Percentiles rank a stretch among this genome's conserved stretches.
These are phyloP conservation scores for Austroboletus festivus DNA, from an alignment of 768 basidiomycete genomes.

Conservation along the genomic window DNA sequence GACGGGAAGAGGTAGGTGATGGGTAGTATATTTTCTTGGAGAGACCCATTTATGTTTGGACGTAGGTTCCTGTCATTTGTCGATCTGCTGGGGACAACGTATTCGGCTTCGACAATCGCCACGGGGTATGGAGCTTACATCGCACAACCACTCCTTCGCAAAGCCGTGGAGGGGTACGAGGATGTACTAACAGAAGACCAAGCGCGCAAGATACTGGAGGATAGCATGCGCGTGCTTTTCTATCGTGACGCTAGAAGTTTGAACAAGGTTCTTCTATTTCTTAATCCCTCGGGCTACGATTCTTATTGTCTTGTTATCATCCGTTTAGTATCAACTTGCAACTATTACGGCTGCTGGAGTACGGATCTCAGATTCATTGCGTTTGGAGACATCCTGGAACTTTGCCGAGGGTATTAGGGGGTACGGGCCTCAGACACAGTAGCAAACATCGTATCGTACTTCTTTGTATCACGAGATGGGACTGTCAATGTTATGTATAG, in stretches of 20 bases:
- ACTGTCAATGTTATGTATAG: background rate
- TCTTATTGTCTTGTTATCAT: background rate
- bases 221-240: slow-evolving; percentile 89
- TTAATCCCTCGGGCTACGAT: background rate
- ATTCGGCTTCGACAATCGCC: slow-evolving; percentile 87
- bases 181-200: slow-evolving; percentile 73
- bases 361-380: slow-evolving; percentile 72
- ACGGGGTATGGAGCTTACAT: slow-evolving; percentile 94
- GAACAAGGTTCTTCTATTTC: slow-evolving; percentile 69
- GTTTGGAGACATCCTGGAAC: slow-evolving; percentile 77
- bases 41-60: background rate
- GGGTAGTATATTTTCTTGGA: background rate
- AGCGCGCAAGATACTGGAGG: slow-evolving; percentile 73
- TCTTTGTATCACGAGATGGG: background rate
- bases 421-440: slow-evolving; percentile 91
- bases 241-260: slow-evolving; percentile 95
- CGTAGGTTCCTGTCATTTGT: slow-evolving; percentile 89
- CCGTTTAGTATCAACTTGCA: slow-evolving; percentile 89
- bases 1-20: slow-evolving; percentile 69
- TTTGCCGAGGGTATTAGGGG: slow-evolving; percentile 93
- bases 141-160: slow-evolving; percentile 88
- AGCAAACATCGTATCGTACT: slow-evolving; percentile 9
- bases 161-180: slow-evolving; percentile 83
- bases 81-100: slow-evolving; percentile 95
- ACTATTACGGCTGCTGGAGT: slow-evolving; percentile 77